Evolutionary conservation across 75 land plant genomes (phyloP).

Genomic region (Larix kaempferi): DNA sequence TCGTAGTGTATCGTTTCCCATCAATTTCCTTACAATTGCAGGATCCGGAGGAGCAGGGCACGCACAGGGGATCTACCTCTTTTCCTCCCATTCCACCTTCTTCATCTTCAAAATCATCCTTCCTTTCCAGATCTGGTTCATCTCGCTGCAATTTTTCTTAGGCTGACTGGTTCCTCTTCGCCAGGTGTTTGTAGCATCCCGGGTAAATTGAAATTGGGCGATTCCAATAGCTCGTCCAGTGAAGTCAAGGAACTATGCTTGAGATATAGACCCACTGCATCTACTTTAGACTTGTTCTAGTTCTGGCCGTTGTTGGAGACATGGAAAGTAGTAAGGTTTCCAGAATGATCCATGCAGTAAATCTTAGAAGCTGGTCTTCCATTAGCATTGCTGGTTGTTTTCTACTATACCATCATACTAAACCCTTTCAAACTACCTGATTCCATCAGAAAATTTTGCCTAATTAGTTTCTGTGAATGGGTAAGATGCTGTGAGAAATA

Average conservation of each 20-base stretch:
- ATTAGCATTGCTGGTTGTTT: background rate
- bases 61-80: no score
- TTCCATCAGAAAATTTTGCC: constrained; percentile 5
- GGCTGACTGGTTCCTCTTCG: no score
- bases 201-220: no score
- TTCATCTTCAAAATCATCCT: no score
- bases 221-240: no score
- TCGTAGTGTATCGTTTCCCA: no score
- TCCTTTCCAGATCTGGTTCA: no score
- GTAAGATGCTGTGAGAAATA: background rate
- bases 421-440: background rate
- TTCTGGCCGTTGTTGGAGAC: background rate
- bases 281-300: background rate
- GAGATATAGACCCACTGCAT: background rate
- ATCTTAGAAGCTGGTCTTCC: constrained; percentile 4
- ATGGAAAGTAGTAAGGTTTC: background rate
- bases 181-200: no score
- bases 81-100: no score
- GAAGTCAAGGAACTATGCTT: background rate
- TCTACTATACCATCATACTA: background rate
- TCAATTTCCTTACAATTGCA: no score
- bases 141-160: no score
- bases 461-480: background rate
- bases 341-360: constrained; percentile 2
- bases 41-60: no score